Evolutionary conservation across 768 basidiomycete genomes (phyloP).

Genomic region (Lactifluus echinatus): DNA sequence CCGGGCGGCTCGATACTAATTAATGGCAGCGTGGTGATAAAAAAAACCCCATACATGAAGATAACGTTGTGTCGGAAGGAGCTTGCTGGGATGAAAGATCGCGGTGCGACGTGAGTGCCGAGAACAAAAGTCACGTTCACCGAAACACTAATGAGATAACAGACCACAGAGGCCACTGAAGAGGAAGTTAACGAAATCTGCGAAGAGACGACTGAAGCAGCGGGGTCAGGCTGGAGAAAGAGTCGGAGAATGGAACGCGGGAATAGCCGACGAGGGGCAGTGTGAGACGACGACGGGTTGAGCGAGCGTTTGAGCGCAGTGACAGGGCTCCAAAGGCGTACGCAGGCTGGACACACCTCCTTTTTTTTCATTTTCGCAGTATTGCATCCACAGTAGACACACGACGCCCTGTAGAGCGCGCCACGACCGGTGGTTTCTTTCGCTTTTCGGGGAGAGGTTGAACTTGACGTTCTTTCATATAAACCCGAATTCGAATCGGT

Average conservation of each 20-base stretch:
- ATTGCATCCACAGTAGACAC: neutral
- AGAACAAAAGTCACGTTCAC: neutral
- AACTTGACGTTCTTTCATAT: constrained; percentile 16
- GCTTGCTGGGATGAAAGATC: constrained; percentile 27
- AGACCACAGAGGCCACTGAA: constrained; percentile 50
- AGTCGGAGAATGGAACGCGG: constrained; percentile 14
- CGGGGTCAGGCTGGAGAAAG: constrained; percentile 27
- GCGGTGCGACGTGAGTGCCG: constrained; percentile 44
- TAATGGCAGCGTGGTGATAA: constrained; percentile 1
- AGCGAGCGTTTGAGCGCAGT: too few relatives aligned
- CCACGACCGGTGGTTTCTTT: neutral
- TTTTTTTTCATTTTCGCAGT: neutral
- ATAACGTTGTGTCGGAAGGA: constrained; percentile 49
- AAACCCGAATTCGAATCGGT: constrained; percentile 28
- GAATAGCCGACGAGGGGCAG: constrained; percentile 3
- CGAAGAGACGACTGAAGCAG: constrained; percentile 47
- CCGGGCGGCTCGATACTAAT: neutral
- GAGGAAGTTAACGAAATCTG: constrained; percentile 49
- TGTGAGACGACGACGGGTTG: too few relatives aligned
- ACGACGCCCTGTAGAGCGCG: neutral
- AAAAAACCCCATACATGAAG: constrained; percentile 59
- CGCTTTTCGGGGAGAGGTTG: neutral
- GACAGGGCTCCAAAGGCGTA: neutral
- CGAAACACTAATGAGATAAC: neutral
- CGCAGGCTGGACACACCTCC: constrained; percentile 8